phyloP scores from a whole-genome alignment of 306 rosid species.

The Begonia loranthoides region DNA sequence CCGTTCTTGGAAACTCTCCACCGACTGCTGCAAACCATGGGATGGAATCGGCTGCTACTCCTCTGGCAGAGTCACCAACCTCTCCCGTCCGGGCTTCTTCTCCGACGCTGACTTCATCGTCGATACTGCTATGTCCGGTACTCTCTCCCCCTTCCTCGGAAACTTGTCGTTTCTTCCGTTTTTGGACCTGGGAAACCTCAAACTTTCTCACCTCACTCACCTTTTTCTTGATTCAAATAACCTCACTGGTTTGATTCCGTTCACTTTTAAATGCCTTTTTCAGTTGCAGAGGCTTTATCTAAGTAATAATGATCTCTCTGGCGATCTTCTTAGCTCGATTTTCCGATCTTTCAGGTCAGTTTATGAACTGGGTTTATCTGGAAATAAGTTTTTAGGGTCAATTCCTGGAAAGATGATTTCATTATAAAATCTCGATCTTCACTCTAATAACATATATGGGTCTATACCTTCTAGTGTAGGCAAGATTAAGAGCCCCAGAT shows the following conservation, averaged over 20 bases:
- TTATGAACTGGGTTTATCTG: conserved; percentile 31
- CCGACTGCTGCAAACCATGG: conserved; percentile 53
- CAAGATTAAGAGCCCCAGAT: conserved; percentile 22
- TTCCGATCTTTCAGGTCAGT: conserved; percentile 27
- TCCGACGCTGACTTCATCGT: conserved; percentile 16
- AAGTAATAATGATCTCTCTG: conserved; percentile 28
- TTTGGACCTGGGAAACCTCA: conserved; percentile 39
- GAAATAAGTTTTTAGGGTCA: conserved; percentile 26
- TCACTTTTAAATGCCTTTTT: conserved; percentile 14
- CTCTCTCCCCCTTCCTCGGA: conserved; percentile 52
- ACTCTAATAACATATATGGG: conserved; percentile 28
- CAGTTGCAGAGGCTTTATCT: conserved; percentile 28
- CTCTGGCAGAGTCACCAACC: conserved; percentile 31
- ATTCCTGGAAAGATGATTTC: conserved; percentile 34
- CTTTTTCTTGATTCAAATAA: conserved; percentile 38
- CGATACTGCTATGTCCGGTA: conserved; percentile 40
- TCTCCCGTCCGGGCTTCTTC: conserved; percentile 24
- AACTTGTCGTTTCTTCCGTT: conserved; percentile 34
- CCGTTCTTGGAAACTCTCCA: conserved; percentile 33
- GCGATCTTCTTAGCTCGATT: conserved; percentile 18
- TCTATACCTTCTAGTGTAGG: conserved; percentile 30
- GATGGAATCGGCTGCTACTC: conserved; percentile 41
- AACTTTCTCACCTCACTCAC: conserved; percentile 18
- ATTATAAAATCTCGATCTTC: conserved; percentile 32
- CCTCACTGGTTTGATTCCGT: conserved; percentile 28